Conservation (phyloP, 2,329 filamentous ascomycete genomes). For the Drechslerella coelobrocha region DNA sequence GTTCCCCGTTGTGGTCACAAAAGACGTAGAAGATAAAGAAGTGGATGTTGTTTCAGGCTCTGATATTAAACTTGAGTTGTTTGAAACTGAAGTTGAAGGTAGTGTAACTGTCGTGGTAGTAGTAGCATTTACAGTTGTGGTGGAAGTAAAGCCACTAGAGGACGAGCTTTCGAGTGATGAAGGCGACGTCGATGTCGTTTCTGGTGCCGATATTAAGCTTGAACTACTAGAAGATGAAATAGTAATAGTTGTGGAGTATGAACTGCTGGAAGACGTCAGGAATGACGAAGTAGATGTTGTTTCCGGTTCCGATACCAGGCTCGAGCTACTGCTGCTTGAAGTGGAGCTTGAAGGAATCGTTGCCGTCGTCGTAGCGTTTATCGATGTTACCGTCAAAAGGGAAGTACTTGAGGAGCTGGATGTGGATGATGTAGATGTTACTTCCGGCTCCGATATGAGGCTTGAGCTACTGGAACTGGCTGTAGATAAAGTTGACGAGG, state of each 20-base stretch:
- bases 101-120: neutral
- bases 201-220: no score
- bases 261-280: neutral
- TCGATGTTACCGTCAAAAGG: neutral
- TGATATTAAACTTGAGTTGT: slow-evolving; percentile 8
- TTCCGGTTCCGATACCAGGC: slow-evolving; percentile 11
- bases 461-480: neutral
- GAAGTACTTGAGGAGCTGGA: neutral
- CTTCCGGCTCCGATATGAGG: slow-evolving; percentile 5
- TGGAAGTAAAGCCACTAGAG: neutral
- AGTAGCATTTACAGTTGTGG: neutral
- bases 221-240: slow-evolving; percentile 4
- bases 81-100: neutral
- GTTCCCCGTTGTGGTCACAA: no score
- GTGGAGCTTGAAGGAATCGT: slow-evolving; percentile 9
- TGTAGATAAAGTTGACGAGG: neutral
- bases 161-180: neutral
- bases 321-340: slow-evolving; percentile 11
- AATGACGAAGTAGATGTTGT: neutral
- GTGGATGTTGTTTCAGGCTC: slow-evolving; percentile 8
- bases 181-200: neutral
- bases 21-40: neutral
- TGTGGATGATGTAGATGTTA: slow-evolving; percentile 23
- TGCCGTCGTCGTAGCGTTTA: slow-evolving; percentile 3
- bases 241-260: neutral